phyloP scores from a whole-genome alignment of 1,284 basidiomycete genomes.

The Sporisorium iseilematis-ciliati region DNA sequence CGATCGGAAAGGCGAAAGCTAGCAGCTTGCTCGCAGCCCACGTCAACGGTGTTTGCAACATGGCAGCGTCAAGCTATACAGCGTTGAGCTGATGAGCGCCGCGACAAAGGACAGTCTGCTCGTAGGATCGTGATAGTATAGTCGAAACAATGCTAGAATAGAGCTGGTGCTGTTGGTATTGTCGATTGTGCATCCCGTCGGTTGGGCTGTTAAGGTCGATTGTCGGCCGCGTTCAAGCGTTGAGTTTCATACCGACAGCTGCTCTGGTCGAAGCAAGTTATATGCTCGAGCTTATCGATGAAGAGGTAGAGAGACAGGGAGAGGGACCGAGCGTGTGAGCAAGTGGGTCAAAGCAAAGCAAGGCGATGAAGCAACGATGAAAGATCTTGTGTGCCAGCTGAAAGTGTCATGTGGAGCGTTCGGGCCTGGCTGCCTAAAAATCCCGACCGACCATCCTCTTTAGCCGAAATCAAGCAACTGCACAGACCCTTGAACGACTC shows the following conservation, averaged over 20 bases:
- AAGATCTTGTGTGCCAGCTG: not conserved
- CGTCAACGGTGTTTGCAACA: conserved; percentile 16
- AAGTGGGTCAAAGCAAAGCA: not conserved
- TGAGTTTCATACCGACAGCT: not conserved
- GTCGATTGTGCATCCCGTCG: conserved; percentile 3
- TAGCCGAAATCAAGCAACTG: too few relatives aligned
- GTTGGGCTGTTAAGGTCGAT: not conserved
- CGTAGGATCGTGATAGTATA: not conserved
- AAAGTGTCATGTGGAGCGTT: conserved; percentile 1
- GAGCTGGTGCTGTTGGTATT: not conserved
- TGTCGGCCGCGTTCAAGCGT: not conserved
- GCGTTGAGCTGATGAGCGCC: not conserved
- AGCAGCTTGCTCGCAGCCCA: conserved; percentile 31
- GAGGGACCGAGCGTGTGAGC: not conserved
- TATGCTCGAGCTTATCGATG: not conserved
- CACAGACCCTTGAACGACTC: too few relatives aligned
- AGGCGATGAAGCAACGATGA: not conserved
- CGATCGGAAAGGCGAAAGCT: conserved; percentile 14
- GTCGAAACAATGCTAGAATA: not conserved
- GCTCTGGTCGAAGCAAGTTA: not conserved
- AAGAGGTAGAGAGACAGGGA: not conserved
- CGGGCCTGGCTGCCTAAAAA: conserved; percentile 1
- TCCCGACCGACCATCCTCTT: too few relatives aligned
- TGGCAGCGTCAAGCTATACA: not conserved
- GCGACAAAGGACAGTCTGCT: not conserved